Percentiles rank a stretch among this genome's conserved stretches.
These are phyloP conservation scores for Suillus hirtellus DNA, from an alignment of 768 basidiomycete species.

Conservation along the genomic window DNA sequence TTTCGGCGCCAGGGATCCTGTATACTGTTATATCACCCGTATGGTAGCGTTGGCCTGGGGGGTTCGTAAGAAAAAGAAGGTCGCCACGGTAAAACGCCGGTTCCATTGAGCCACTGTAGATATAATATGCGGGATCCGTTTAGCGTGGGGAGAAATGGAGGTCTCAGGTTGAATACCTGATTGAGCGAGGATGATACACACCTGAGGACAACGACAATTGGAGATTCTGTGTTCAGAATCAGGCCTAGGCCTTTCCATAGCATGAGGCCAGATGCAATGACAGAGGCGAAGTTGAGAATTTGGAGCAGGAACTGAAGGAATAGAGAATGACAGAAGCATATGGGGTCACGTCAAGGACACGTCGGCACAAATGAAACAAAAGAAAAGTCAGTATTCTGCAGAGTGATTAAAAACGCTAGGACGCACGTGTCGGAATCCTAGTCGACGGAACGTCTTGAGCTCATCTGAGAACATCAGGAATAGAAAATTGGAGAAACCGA, in stretches of 20 bases:
- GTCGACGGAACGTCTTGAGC: slow-evolving; percentile 67
- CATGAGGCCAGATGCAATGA: slow-evolving; percentile 91
- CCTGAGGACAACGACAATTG: slow-evolving; percentile 97
- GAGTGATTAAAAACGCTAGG: not conserved
- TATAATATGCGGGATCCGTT: not conserved
- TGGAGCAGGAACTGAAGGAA: slow-evolving; percentile 76
- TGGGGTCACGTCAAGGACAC: not conserved
- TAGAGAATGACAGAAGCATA: not conserved
- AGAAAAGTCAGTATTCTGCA: slow-evolving; percentile 1
- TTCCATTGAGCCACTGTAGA: slow-evolving; percentile 86
- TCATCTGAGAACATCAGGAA: slow-evolving; percentile 72
- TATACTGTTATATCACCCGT: slow-evolving; percentile 98
- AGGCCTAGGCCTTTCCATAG: slow-evolving; percentile 96
- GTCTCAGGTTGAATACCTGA: not conserved
- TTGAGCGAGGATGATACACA: slow-evolving; percentile 31
- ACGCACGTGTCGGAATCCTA: slow-evolving; percentile 74
- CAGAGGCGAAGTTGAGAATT: slow-evolving; percentile 86
- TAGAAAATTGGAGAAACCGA: too few species aligned
- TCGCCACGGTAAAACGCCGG: slow-evolving; percentile 97
- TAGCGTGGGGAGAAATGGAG: too few species aligned
- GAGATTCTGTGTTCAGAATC: slow-evolving; percentile 91
- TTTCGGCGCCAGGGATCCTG: slow-evolving; percentile 88
- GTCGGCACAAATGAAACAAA: slow-evolving; percentile 4
- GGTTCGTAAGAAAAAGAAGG: slow-evolving; percentile 92
- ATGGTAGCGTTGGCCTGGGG: slow-evolving; percentile 65